A percentile compares a stretch with the other conserved stretches of the same genome.
These are phyloP conservation scores for Meira nashicola DNA, from an alignment of 1,284 basidiomycete genomes.

Conservation along the genomic window DNA sequence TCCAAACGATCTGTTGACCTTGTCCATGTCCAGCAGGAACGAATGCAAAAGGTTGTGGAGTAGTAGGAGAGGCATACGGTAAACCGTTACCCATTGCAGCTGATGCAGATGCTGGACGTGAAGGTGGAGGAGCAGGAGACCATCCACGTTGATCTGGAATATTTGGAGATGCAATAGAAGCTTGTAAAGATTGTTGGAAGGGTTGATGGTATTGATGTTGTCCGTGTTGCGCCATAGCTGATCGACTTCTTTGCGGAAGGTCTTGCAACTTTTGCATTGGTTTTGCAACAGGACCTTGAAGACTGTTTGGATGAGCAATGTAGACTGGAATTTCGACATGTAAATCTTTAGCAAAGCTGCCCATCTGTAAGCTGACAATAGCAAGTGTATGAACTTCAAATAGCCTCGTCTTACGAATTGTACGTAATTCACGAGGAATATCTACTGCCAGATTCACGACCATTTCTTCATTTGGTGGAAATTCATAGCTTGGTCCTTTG, in stretches of 20 bases:
- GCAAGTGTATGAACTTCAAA: constrained; percentile 38
- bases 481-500: constrained; percentile 44
- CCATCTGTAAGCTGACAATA: constrained; percentile 30
- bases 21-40: not conserved
- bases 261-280: constrained; percentile 14
- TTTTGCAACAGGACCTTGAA: constrained; percentile 18
- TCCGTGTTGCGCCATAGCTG: constrained; percentile 12
- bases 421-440: constrained; percentile 35
- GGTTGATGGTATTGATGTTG: constrained; percentile 6
- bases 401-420: constrained; percentile 39
- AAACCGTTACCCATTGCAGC: constrained; percentile 3
- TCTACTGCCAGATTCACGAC: constrained; percentile 38
- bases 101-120: constrained; percentile 20
- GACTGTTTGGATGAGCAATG: constrained; percentile 36
- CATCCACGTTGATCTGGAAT: constrained; percentile 34
- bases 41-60: constrained; percentile 3
- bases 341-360: constrained; percentile 44
- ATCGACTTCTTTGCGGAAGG: constrained; percentile 4
- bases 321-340: constrained; percentile 41
- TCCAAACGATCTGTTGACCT: constrained; percentile 2
- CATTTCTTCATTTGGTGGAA: constrained; percentile 31
- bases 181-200: not conserved
- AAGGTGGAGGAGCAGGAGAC: constrained; percentile 34
- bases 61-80: constrained; percentile 18
- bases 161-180: constrained; percentile 12